Base-by-base conservation (phyloP, 257 asterid genomes). In the Haberlea rhodopensis region DNA sequence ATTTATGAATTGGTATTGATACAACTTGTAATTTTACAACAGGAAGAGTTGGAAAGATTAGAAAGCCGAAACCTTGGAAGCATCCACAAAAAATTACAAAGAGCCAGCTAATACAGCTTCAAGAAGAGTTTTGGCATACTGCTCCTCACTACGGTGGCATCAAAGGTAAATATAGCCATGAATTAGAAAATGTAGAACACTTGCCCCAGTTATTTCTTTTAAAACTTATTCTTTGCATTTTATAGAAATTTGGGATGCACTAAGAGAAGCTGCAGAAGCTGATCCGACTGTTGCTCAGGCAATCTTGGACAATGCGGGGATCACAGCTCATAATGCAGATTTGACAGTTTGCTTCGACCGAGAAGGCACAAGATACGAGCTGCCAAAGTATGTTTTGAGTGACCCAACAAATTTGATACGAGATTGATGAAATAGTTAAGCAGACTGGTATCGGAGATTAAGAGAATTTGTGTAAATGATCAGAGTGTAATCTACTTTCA, bases 81-180 rank as follows among this genome's bases (percentile, higher is more conserved):
- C 96, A 89, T 75, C 95, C 95, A 32, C 94, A 89, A 72, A 90
- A 88, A 22, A 75, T 89, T 57, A 89, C 96, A n/a, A 81, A 65
- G 75, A 82, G 90, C 73, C 96, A 89, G 81, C 85, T 89, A 26
- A 69, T 84, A 69, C 96, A 86, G 68, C 79, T 86, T 31, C 72
- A 87, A 26, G 96, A 89, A 43, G 95, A 89, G 84, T 86, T 89
- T 56, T 89, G 95, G 96, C 95, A 89, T 74, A 86, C 96, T 73
- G 94, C 95, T 67, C 94, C 96, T 60, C 95, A 86, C 76, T 79
- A 89, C 70, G 96, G 96, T 61, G 96, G 96, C 27, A 75, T 68
- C 31, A 85, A 82, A 78, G 95, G 96, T 86, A 81, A 23, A 16
- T 19, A 9, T 8, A 49, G 45, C 10, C 43, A 5, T 53, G 37